A percentile compares a stretch with the other conserved stretches of the same genome.
Conservation (phyloP, 2,329 filamentous ascomycete genomes). For the Cyphellophora attinorum region DNA sequence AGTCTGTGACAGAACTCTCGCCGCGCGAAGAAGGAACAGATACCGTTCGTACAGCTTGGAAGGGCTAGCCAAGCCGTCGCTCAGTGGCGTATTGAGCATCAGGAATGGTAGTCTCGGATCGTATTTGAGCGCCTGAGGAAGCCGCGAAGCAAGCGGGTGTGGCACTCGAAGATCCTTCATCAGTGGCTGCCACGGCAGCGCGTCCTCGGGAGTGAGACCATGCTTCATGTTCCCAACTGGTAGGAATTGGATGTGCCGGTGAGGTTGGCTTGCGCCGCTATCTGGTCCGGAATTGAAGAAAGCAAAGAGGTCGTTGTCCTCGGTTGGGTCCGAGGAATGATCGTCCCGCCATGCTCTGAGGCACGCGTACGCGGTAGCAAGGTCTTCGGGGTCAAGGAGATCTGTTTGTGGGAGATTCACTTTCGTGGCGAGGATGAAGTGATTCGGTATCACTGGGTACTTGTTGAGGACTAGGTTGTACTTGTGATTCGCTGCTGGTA, state of each 20-base stretch:
- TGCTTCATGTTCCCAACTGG: conserved; percentile 36
- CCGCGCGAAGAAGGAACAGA: conserved; percentile 30
- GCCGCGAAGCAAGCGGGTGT: conserved; percentile 21
- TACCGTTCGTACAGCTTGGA: conserved; percentile 28
- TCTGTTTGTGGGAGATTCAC: conserved; percentile 33
- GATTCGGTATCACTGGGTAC: conserved; percentile 38
- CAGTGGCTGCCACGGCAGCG: conserved; percentile 22
- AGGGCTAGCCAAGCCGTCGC: conserved; percentile 9
- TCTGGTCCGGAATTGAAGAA: conserved; percentile 42
- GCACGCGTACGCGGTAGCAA: conserved; percentile 31
- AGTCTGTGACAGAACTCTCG: conserved; percentile 17
- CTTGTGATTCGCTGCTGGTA: conserved; percentile 25
- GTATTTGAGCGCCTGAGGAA: conserved; percentile 19
- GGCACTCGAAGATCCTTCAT: conserved; percentile 21
- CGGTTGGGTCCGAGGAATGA: background rate
- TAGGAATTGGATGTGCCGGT: conserved; percentile 39
- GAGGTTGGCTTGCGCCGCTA: conserved; percentile 38
- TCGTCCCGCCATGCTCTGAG: conserved; percentile 29
- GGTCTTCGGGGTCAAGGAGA: conserved; percentile 32
- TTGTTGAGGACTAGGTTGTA: conserved; percentile 38
- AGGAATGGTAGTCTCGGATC: background rate
- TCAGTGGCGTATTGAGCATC: background rate
- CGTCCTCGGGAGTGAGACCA: conserved; percentile 31
- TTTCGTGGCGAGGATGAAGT: conserved; percentile 40
- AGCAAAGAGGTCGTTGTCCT: conserved; percentile 29